These are phyloP conservation scores for Suhomyces vadensis DNA, from an alignment of 805 yeast species.

Conservation along the genomic window DNA sequence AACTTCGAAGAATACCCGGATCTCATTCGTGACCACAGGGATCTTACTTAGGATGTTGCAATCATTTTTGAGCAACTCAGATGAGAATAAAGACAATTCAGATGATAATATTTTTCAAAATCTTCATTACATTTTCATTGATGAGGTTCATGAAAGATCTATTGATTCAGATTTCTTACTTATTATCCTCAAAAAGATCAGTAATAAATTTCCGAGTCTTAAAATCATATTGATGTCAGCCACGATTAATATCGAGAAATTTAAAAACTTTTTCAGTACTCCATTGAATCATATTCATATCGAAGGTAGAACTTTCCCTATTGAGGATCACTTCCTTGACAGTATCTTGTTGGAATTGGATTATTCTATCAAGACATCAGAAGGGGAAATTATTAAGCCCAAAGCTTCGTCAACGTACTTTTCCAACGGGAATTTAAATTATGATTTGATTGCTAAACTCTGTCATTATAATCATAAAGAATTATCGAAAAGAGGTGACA, in stretches of 20 bases:
- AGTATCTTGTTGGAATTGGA: conserved; percentile 57
- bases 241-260: conserved; percentile 73
- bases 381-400: conserved; percentile 52
- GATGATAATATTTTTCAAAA: conserved; percentile 45
- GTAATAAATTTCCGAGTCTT: conserved; percentile 51
- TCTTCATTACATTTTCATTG: conserved; percentile 74
- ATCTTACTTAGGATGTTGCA: conserved; percentile 85
- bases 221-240: conserved; percentile 90
- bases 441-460: conserved; percentile 63
- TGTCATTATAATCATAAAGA: conserved; percentile 54
- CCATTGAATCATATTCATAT: conserved; percentile 70
- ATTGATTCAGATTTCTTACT: conserved; percentile 85
- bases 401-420: conserved; percentile 67
- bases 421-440: conserved; percentile 67
- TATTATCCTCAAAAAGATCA: conserved; percentile 67
- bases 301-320: conserved; percentile 93
- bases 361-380: conserved; percentile 49
- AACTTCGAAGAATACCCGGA: conserved; percentile 57
- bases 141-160: conserved; percentile 97
- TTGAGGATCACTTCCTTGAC: conserved; percentile 72
- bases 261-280: conserved; percentile 62
- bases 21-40: conserved; percentile 92
- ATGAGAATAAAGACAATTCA: conserved; percentile 20
- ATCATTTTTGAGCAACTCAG: conserved; percentile 31
- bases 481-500: conserved; percentile 39